Evolutionary conservation across 805 yeast species (phyloP), one percentile per base, ranked within the genome.

Genomic region (Clavispora asparagi): DNA sequence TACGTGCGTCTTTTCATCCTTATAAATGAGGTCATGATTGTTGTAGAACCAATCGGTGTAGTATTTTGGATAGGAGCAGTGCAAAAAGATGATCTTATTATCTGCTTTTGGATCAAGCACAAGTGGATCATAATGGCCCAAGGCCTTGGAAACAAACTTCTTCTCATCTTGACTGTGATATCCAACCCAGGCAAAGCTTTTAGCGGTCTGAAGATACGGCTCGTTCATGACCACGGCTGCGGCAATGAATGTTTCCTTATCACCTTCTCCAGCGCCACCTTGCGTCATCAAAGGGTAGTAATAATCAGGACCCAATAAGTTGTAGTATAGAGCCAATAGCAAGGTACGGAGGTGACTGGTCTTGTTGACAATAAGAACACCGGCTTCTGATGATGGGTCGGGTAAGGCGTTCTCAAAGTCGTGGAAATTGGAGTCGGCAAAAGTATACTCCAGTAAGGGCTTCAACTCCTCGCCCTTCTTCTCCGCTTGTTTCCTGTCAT

Each of bases 231-330:
- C 82, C 44, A 74, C 71, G 3, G 90, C 87, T 1, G 88, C 90
- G 9, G 85, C 79, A 35, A 81, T 75, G 53, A 83, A 84, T 0
- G 92, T 83, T 57, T 85, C 92, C 59, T 85, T 85, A 58, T 85
- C 92, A 43, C 92, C 91, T 67, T 85, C 86, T 26, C 92, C 92
- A 1, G 88, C 82, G 25, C 80, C 71, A 4, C 88, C 88, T 58
- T 84, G 91, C 0, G 87, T 77, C 52, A 85, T 70, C 47, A 85
- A 62, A 10, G 83, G 84, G 55, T 85, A 85, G 60, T 79, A 85
- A 64, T 76, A 81, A 8, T 70, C 62, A 0, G 89, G 89, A 0
- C 92, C 91, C 61, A 56, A 67, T 1, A 81, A 63, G 54, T 85
- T 85, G 61, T 85, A 85, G 61, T 83, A 85, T 36, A 81, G 66